Evolutionary conservation across 495 filamentous ascomycete genomes (phyloP).

Genomic region (Xanthoparmelia taractica): DNA sequence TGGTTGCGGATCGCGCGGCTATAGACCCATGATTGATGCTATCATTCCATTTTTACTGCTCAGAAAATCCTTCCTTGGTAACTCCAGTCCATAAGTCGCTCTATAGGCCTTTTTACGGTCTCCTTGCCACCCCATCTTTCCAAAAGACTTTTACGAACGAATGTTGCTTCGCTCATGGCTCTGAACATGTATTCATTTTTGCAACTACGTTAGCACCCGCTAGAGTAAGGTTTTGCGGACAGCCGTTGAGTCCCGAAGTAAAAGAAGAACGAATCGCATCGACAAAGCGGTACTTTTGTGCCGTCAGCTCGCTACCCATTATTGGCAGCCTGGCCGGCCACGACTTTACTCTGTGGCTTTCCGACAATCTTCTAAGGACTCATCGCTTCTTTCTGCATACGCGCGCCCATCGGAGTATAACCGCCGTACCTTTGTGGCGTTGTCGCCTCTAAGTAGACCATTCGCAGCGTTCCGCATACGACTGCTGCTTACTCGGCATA

Average conservation of each 20-base stretch:
- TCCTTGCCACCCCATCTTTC: background rate
- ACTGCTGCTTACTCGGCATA: background rate
- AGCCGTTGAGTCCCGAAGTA: background rate
- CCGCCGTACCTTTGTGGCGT: background rate
- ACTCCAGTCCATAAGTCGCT: background rate
- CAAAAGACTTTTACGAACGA: background rate
- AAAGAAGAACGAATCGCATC: background rate
- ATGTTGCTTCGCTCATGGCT: background rate
- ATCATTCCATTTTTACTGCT: too few species aligned
- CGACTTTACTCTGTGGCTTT: too few species aligned
- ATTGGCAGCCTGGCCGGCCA: too few species aligned
- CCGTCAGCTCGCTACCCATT: background rate
- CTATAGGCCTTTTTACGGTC: background rate
- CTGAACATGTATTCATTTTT: too few species aligned
- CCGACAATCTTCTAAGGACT: background rate
- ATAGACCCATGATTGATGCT: background rate
- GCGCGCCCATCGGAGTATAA: conserved; percentile 5
- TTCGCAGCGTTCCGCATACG: background rate
- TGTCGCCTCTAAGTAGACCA: background rate
- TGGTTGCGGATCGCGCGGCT: background rate
- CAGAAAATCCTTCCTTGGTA: background rate
- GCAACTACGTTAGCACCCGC: too few species aligned
- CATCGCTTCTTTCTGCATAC: background rate
- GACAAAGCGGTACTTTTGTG: background rate
- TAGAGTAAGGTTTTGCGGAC: too few species aligned